phyloP scores from a whole-genome alignment of 176 grass and related monocot genomes.

The Dendrocalamus sinicus region DNA sequence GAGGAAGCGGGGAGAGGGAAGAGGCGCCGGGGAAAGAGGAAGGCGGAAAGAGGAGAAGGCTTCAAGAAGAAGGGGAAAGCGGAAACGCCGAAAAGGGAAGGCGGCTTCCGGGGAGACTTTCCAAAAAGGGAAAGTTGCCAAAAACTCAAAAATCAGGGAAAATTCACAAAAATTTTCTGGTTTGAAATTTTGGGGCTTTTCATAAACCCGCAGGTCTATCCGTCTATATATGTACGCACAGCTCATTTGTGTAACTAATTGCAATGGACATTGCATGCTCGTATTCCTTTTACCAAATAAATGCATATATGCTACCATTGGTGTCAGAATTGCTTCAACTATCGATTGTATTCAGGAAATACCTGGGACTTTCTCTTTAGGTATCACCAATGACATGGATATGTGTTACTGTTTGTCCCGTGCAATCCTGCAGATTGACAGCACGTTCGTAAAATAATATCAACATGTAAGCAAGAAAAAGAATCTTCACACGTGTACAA shows the following conservation, averaged over 20 bases:
- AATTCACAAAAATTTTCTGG: too few species aligned
- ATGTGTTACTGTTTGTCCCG: neutral
- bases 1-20: too few species aligned
- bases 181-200: too few species aligned
- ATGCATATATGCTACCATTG: neutral
- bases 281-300: neutral
- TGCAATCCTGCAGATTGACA: neutral
- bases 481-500: neutral
- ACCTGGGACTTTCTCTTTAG: neutral
- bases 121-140: too few species aligned
- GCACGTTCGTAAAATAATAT: neutral
- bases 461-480: neutral
- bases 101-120: too few species aligned
- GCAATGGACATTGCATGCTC: neutral
- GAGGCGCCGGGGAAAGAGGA: too few species aligned
- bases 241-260: neutral
- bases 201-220: conserved; percentile 37
- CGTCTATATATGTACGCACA: conserved; percentile 31
- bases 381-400: neutral
- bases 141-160: too few species aligned
- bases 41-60: too few species aligned
- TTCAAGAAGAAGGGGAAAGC: too few species aligned
- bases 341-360: neutral
- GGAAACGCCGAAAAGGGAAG: too few species aligned
- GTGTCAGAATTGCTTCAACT: neutral